A percentile compares a stretch with the other conserved stretches of the same genome.
phyloP scores from a whole-genome alignment of 768 basidiomycete genomes.

The Brasilioporus rufonigricans region DNA sequence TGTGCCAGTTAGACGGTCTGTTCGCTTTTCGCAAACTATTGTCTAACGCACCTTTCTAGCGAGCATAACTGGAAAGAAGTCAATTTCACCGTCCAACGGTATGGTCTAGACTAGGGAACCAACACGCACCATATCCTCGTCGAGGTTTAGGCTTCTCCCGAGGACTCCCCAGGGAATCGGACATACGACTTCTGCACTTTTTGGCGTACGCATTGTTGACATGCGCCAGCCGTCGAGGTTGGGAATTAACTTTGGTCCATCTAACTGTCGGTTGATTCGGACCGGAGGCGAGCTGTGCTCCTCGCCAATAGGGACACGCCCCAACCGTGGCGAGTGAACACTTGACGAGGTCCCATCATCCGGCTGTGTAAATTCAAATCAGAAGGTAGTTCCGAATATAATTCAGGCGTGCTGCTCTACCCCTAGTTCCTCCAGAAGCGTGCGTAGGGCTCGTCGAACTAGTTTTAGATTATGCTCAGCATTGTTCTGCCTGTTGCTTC shows the following conservation, averaged over 20 bases:
- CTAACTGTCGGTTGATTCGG: constrained; percentile 6
- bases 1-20: constrained; percentile 12
- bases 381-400: not conserved
- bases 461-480: constrained; percentile 32
- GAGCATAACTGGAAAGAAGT: constrained; percentile 24
- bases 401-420: constrained; percentile 17
- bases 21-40: not conserved
- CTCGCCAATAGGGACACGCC: not conserved
- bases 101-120: not conserved
- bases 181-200: constrained; percentile 29
- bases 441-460: constrained; percentile 39
- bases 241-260: constrained; percentile 1
- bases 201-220: constrained; percentile 40
- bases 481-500: constrained; percentile 33
- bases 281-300: constrained; percentile 4
- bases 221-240: constrained; percentile 37
- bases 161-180: constrained; percentile 32
- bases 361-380: constrained; percentile 12
- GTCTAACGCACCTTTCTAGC: constrained; percentile 24
- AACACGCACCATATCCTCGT: constrained; percentile 41
- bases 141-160: constrained; percentile 30
- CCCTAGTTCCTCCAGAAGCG: constrained; percentile 43
- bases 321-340: constrained; percentile 11
- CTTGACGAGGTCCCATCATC: constrained; percentile 18
- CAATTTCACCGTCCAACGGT: not conserved